Percentiles rank a stretch among this genome's conserved stretches.
phyloP scores from a whole-genome alignment of 257 asterid species.

The Solanum verrucosum region DNA sequence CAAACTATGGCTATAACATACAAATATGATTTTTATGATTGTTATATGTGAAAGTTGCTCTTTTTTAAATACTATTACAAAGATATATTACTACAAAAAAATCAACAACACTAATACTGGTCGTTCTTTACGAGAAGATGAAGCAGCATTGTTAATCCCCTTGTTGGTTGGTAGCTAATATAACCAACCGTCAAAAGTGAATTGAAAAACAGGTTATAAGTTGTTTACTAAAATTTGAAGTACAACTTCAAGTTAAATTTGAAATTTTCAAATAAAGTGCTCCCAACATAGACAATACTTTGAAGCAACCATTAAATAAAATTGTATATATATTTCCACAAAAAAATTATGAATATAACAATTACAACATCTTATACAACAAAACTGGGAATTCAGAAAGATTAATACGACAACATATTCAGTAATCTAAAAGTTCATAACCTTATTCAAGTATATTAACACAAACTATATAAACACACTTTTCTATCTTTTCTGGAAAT shows the following conservation, averaged over 20 bases:
- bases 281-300: background rate
- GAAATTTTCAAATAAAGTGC: background rate
- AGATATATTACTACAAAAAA: too few species aligned
- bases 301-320: background rate
- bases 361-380: background rate
- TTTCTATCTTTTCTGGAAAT: conserved; percentile 45
- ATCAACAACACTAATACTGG: too few species aligned
- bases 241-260: background rate
- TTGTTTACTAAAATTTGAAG: too few species aligned
- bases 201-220: background rate
- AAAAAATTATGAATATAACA: background rate
- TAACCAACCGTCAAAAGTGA: background rate
- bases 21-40: too few species aligned
- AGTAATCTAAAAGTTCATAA: background rate
- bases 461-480: background rate
- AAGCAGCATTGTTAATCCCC: background rate
- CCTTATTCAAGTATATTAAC: background rate
- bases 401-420: background rate
- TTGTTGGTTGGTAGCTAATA: background rate
- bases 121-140: too few species aligned
- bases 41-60: too few species aligned
- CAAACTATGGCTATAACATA: too few species aligned
- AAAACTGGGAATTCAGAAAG: background rate
- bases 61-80: too few species aligned
- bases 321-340: background rate